Evolutionary conservation across 345 rosid genomes (phyloP), one percentile per base, ranked within the genome.

Genomic region (Rubroshorea leprosula): DNA sequence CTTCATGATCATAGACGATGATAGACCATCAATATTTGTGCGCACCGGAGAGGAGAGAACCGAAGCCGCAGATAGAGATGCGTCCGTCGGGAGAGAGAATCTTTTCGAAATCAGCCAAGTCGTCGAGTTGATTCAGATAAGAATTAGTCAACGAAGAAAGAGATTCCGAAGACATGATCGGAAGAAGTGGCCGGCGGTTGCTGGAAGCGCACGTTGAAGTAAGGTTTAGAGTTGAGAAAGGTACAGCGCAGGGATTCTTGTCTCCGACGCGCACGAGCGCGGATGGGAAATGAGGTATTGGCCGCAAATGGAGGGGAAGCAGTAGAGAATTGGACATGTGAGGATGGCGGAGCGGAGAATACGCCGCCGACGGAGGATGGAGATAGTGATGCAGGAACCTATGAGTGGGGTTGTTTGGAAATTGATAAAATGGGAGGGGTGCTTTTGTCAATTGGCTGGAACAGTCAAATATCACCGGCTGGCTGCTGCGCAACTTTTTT

Each of bases 31-130:
- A 35, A 35, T 59, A 35, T 18, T 26, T 58, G n/a, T 49, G 58
- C 74, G 46, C 29, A 78, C 98, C 87, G 20, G 98, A 92, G 69
- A 92, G 97, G 47, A 92, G 96, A 63, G 97, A 92, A 45, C 97
- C 96, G 76, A 92, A 92, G 69, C 98, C 98, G 68, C 90, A 71
- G 55, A 92, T 78, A 56, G 98, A 89, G 68, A 92, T 83, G 63
- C 61, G 81, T 39, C 85, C 89, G n/a, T 69, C 67, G 89, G 72
- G 72, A 1, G 87, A 73, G 56, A 81, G 54, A 24, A 84, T 23
- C 49, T 67, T 75, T 41, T 64, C 71, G 58, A 89, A 89, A 69
- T 92, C 91, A 48, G 89, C 72, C 51, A 68, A 80, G 16, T 80
- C 82, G 35, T 62, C 55, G 31, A 92, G 78, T 31, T 86, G 84